These are phyloP conservation scores for Candida palmyrensis DNA, from an alignment of 805 yeast genomes.

Conservation along the genomic window DNA sequence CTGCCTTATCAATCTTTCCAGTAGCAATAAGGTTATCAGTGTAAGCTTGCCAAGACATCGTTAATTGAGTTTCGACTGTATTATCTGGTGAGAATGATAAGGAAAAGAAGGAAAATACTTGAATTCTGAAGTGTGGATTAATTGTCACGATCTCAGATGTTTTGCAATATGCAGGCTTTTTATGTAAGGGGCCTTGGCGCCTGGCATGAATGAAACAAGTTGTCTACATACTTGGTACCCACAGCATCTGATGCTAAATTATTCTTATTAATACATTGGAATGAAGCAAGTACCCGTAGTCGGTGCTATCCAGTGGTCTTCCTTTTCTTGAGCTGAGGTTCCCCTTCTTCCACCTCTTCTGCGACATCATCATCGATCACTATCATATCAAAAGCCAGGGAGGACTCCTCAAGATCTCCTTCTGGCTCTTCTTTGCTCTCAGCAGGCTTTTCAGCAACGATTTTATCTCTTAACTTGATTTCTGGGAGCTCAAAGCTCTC, in stretches of 20 bases:
- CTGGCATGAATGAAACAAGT: too few species aligned
- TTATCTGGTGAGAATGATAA: background rate
- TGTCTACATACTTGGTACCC: too few species aligned
- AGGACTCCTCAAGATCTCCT: slow-evolving; percentile 3
- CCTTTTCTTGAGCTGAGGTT: slow-evolving; percentile 2
- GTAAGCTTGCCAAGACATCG: slow-evolving; percentile 63
- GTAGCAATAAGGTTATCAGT: slow-evolving; percentile 89
- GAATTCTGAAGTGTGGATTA: slow-evolving; percentile 5
- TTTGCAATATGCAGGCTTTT: background rate
- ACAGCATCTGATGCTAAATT: too few species aligned
- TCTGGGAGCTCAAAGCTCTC: slow-evolving; percentile 11
- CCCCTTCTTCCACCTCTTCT: slow-evolving; percentile 10
- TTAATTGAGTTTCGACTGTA: slow-evolving; percentile 3
- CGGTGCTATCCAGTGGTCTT: too few species aligned
- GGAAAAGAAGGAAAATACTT: slow-evolving; percentile 1
- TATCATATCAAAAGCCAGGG: slow-evolving; percentile 4
- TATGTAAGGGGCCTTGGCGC: too few species aligned
- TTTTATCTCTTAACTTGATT: slow-evolving; percentile 9
- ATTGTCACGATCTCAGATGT: background rate
- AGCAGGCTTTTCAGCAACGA: slow-evolving; percentile 7
- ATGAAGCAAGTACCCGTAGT: too few species aligned
- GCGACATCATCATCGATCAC: slow-evolving; percentile 10
- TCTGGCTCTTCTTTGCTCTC: slow-evolving; percentile 7
- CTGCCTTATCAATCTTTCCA: slow-evolving; percentile 87
- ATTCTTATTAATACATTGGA: too few species aligned